phyloP scores from a whole-genome alignment of 2,329 filamentous ascomycete species.

The Microsporum audouinii region DNA sequence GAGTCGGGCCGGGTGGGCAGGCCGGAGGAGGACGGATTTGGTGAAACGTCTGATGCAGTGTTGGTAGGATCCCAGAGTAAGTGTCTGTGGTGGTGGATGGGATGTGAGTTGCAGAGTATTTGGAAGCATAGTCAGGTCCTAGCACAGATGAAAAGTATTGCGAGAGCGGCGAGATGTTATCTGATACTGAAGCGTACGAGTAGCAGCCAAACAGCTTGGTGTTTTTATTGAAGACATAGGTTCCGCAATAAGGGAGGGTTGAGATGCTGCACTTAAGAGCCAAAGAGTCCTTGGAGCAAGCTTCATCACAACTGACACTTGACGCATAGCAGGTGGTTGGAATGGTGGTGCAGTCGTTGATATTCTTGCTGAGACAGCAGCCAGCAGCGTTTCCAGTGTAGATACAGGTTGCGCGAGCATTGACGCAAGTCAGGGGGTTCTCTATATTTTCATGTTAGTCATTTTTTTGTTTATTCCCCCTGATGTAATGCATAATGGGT shows the following conservation, averaged over 20 bases:
- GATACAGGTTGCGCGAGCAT: constrained; percentile 14
- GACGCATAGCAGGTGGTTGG: constrained; percentile 13
- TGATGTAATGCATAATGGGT: background rate
- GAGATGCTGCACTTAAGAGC: constrained; percentile 10
- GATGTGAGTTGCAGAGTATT: background rate
- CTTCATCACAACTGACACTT: constrained; percentile 9
- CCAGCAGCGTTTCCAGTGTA: constrained; percentile 13
- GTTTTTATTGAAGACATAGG: constrained; percentile 12
- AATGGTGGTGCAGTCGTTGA: constrained; percentile 13
- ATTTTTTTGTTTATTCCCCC: background rate
- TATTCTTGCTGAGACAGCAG: constrained; percentile 13
- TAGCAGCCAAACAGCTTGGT: constrained; percentile 13
- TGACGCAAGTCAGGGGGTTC: constrained; percentile 14
- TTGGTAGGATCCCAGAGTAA: background rate
- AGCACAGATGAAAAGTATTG: constrained; percentile 15
- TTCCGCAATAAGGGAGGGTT: constrained; percentile 14
- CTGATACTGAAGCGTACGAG: constrained; percentile 8
- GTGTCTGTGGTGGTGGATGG: background rate
- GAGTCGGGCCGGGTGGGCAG: background rate
- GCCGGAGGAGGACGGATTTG: background rate
- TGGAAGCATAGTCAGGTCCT: constrained; percentile 10
- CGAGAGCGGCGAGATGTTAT: constrained; percentile 10
- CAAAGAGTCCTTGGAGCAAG: constrained; percentile 7
- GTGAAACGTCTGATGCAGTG: background rate
- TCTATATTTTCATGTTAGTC: constrained; percentile 5